Evolutionary conservation across 1,139 yeast species (phyloP), one percentile per base, ranked within the genome.

Genomic region (Geotrichum macrosporum): DNA sequence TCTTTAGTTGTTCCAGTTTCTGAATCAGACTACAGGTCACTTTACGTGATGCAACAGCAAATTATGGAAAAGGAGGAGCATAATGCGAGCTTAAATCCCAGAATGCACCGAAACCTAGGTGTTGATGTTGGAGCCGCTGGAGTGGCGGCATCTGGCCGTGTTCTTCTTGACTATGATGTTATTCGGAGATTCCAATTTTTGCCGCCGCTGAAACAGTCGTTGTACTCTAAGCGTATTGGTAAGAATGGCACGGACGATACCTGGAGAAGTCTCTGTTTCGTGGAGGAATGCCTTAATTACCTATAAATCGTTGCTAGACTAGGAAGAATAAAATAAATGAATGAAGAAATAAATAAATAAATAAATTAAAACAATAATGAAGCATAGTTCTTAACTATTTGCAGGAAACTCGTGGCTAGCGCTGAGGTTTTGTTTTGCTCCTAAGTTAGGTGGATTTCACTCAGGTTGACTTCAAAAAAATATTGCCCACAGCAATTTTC

Each of bases 21-120:
- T 34, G 97, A 92, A 62, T 67, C 78, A 1, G 73, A 79, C 13
- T 92, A 87, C 65, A 75, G 96, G 63, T 73, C 95, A 52, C 72
- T 92, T 63, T 86, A 84, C 60, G 83, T 88, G 32, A 70, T 92
- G 16, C 96, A 89, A 60, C 95, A 88, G 64, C 96, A 88, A 59
- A 68, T 92, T 47, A 76, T 77, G 20, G 96, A 89, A 52, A 81
- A 81, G 54, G 85, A 81, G 53, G 74, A 72, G 47, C 94, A 85
- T 53, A 66, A 70, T 51, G 82, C 86, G 50, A 96, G 96, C 0
- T 70, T 92, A 54, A 92, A 89, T 60, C 95, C 96, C 20, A 57
- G 70, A 21, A 60, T 60, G 56, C 63, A 65, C 52, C 59, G 72
- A 10, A 51, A 54, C 8, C 46, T 49, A 34, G 51, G 55, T 20